Percentiles rank a stretch among this genome's conserved stretches.
phyloP scores from a whole-genome alignment of 805 yeast species.

The Candida argentea region DNA sequence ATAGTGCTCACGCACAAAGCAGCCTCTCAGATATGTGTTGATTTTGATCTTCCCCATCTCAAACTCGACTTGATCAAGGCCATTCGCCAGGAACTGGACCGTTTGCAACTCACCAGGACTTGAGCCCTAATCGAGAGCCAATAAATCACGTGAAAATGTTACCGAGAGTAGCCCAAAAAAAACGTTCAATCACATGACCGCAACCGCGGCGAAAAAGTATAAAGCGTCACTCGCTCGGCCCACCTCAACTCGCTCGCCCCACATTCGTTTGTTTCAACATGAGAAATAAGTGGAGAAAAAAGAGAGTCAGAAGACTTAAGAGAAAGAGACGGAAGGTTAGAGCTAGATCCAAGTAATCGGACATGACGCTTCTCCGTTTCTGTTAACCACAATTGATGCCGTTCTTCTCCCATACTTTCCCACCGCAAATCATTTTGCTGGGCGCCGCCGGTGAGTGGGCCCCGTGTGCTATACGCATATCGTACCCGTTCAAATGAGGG shows the following conservation, averaged over 20 bases:
- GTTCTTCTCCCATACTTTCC: background rate
- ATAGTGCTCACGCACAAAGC: slow-evolving; percentile 8
- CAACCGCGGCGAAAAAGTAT: no score
- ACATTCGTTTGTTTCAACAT: slow-evolving; percentile 33
- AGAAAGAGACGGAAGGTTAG: slow-evolving; percentile 99
- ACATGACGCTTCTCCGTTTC: no score
- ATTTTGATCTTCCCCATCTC: slow-evolving; percentile 36
- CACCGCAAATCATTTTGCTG: no score
- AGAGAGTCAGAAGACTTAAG: slow-evolving; percentile 99
- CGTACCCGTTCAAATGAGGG: no score
- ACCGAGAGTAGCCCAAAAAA: background rate
- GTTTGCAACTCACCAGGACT: background rate
- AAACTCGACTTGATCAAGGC: slow-evolving; percentile 40
- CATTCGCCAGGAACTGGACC: slow-evolving; percentile 34
- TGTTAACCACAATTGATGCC: slow-evolving; percentile 1
- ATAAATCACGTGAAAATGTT: no score
- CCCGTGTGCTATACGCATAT: no score
- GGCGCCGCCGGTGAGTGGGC: no score
- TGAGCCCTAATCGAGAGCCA: background rate
- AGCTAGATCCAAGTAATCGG: slow-evolving; percentile 98
- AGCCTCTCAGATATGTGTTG: slow-evolving; percentile 34
- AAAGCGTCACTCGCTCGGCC: slow-evolving; percentile 10
- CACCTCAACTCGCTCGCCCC: slow-evolving; percentile 5
- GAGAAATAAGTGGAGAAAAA: slow-evolving; percentile 99
- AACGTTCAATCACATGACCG: background rate